Evolutionary conservation across 345 rosid species (phyloP), one percentile per base, ranked within the genome.

Genomic region (Dipteronia sinensis): DNA sequence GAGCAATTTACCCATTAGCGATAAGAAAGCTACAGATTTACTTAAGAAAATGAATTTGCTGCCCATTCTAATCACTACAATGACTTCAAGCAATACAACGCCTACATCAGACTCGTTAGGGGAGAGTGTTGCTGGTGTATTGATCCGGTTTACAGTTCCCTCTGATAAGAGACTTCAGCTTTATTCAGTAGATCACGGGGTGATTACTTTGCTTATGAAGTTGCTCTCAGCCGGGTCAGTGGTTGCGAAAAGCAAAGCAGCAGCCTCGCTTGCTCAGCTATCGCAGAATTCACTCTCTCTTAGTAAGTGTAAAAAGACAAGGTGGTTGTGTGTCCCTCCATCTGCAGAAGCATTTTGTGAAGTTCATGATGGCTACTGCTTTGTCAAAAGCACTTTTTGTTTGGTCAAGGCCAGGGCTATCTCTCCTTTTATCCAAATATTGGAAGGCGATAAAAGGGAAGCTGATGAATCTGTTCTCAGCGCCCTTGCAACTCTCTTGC

Each of bases 111-210:
- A 68, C 46, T 71, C 25, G 71, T 49, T 89, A 73, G 80, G 23
- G 22, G 93, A 89, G 77, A 77, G 88, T 80, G 76, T 82, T 47
- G 83, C 93, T 0, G 87, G 88, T 23, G 44, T 88, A 38, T 56
- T 91, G 63, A 73, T 90, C 51, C 90, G 91, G 2, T 88, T 90
- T 62, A 91, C 96, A 0, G 46, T 76, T 76, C 85, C 93, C 29
- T 82, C 92, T 34, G 93, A 91, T 66, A 90, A 82, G 86, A 90
- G 85, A 79, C 72, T 90, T 25, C 96, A 90, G 81, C 87, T 81
- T 73, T 82, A 72, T 62, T 76, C 91, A 29, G 93, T 84, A 22
- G 90, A 87, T 69, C 77, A 83, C 0, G 93, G 90, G 49, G 82
- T 82, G 38, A 85, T 91, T 73, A 89, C 90, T 23, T 75, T 82